These are phyloP conservation scores for Aspergillus fumigatiaffinis DNA, from an alignment of 2,329 filamentous ascomycete genomes.

Conservation along the genomic window DNA sequence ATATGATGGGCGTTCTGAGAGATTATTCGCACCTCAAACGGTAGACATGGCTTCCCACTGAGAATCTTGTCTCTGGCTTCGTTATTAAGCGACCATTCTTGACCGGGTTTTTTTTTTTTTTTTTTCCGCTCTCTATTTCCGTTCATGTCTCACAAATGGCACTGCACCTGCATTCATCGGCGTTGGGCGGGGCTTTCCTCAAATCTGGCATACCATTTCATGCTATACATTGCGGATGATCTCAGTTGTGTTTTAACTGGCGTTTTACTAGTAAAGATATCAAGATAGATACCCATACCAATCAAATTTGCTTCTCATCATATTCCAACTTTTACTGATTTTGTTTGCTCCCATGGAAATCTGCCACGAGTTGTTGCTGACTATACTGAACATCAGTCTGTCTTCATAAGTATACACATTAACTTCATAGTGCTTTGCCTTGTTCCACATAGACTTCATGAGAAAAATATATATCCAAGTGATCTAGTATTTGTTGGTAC, in stretches of 20 bases:
- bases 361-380: background rate
- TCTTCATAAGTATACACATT: background rate
- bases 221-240: background rate
- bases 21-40: constrained; percentile 58
- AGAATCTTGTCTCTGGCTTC: background rate
- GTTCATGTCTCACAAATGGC: background rate
- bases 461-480: background rate
- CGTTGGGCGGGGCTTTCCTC: constrained; percentile 4
- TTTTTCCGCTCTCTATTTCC: background rate
- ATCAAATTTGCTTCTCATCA: background rate
- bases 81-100: background rate
- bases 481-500: background rate
- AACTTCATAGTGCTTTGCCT: background rate
- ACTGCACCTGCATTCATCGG: constrained; percentile 1
- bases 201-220: background rate
- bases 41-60: constrained; percentile 9
- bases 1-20: constrained; percentile 79
- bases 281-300: constrained; percentile 12
- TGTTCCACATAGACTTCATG: background rate
- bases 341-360: background rate
- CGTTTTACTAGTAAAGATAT: constrained; percentile 10
- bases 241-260: constrained; percentile 12
- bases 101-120: no score
- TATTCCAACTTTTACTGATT: background rate
- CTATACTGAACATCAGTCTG: no score